Evolutionary conservation across 2,329 filamentous ascomycete genomes (phyloP), one percentile per base, ranked within the genome.

Genomic region (Teratosphaeria zuluensis): DNA sequence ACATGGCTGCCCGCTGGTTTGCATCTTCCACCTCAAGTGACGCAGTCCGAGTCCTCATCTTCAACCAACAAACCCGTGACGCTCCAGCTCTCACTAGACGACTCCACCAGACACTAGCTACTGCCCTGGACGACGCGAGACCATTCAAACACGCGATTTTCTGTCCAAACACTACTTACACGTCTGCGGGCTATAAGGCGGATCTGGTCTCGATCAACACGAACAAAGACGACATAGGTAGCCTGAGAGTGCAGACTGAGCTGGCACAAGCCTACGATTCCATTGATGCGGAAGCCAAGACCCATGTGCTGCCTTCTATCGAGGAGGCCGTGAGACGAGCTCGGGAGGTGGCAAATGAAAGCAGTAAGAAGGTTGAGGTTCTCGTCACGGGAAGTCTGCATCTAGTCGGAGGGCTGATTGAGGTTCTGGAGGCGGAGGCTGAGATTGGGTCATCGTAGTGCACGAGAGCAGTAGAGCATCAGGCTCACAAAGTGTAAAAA

Each of bases 31-130:
- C 71, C 16, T 55, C 64, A n/a, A 12, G 57, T 33, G 53, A 57
- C 8, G 59, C 61, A 3, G 61, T 76, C 5, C 77, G 89, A 0
- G 78, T 87, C 59, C 76, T 97, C 53, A 81, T 97, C 54, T 97
- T 97, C 79, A 96, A 96, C 73, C 92, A 96, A 73, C 90, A 96
- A 69, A 90, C 90, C 9, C 84, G 91, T 33, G 86, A 96, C 68
- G 88, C 89, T 4, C 75, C 77, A 3, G 77, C 81, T 16, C 79
- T 95, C 1, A 81, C 92, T 2, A 75, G 74, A 33, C 80, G 80
- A 0, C 76, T 96, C 1, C 78, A 90, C 58, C 70, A 77, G 9
- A 83, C 82, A 2, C 75, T 89, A 56, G 68, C 72, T 53, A 61
- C 74, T 57, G 68, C 75, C 58, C 54, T 78, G 57, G 54, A 73